phyloP scores from a whole-genome alignment of 1,284 basidiomycete genomes.

The Puccinia polysora region DNA sequence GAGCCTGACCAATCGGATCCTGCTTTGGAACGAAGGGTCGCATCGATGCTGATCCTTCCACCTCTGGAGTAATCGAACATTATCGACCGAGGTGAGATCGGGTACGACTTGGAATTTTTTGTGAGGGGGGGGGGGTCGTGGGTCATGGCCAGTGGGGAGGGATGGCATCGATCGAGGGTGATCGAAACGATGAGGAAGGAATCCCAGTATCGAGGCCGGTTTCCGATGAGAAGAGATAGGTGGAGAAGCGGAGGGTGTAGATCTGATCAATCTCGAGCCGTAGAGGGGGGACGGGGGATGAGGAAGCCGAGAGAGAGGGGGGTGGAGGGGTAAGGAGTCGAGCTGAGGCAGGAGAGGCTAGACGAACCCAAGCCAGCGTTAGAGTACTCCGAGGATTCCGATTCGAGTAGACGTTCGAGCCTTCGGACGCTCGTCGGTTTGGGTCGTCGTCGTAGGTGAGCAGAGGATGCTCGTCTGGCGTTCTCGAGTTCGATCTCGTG shows the following conservation, averaged over 20 bases:
- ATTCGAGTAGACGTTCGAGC: background rate
- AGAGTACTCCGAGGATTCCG: conserved; percentile 7
- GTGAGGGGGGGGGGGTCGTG: too few relatives aligned
- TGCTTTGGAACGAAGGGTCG: conserved; percentile 24
- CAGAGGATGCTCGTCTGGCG: background rate
- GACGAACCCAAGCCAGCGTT: conserved; percentile 23
- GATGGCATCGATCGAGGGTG: too few relatives aligned
- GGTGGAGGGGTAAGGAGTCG: background rate
- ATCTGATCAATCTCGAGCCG: too few relatives aligned
- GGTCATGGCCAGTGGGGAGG: too few relatives aligned
- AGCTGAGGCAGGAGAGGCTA: background rate
- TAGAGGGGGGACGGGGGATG: too few relatives aligned
- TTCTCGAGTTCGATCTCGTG: background rate
- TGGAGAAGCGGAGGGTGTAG: background rate
- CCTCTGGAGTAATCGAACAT: conserved; percentile 5
- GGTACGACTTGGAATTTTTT: conserved; percentile 9
- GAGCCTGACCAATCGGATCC: conserved; percentile 30
- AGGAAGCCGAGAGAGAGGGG: too few relatives aligned
- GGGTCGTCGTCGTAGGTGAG: conserved; percentile 2
- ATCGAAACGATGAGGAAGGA: background rate
- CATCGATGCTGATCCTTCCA: conserved; percentile 25
- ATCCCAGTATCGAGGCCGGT: background rate
- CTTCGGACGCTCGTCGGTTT: background rate
- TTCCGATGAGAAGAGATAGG: background rate
- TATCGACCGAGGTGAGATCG: conserved; percentile 23